phyloP scores from a whole-genome alignment of 2,329 filamentous ascomycete species.

The Claviceps monticola region DNA sequence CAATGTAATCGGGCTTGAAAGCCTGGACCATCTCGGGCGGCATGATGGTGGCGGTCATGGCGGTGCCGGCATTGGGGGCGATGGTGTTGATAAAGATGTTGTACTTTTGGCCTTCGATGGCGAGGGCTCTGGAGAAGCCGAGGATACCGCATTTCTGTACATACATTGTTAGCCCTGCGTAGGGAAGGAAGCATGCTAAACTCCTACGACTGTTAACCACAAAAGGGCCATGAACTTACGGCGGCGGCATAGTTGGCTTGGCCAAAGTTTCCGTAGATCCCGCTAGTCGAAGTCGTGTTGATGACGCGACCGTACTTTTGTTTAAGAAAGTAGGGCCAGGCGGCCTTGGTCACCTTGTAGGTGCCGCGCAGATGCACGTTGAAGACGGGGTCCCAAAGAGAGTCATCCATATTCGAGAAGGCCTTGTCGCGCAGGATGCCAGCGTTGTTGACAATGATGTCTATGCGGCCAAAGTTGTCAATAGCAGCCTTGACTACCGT shows the following conservation, averaged over 20 bases:
- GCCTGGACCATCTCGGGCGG: conserved; percentile 96
- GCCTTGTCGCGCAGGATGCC: conserved; percentile 97
- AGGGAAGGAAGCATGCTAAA: no score
- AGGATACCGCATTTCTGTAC: conserved; percentile 76
- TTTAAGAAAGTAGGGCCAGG: conserved; percentile 95
- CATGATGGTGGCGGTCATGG: conserved; percentile 87
- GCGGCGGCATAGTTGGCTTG: conserved; percentile 95
- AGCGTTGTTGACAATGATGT: conserved; percentile 95
- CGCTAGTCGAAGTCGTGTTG: conserved; percentile 93
- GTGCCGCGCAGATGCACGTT: conserved; percentile 88
- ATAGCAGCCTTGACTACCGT: conserved; percentile 84
- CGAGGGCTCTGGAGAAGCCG: conserved; percentile 85
- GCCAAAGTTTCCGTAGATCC: conserved; percentile 98
- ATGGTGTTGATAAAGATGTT: conserved; percentile 98
- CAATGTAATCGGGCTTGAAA: conserved; percentile 98
- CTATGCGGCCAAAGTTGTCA: conserved; percentile 82
- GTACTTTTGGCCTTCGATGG: conserved; percentile 88
- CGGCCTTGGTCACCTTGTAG: conserved; percentile 93
- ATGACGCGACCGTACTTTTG: conserved; percentile 96
- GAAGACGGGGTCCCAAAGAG: conserved; percentile 81
- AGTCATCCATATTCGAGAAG: conserved; percentile 94
- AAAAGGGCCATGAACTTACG: conserved; percentile 33
- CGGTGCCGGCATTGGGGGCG: conserved; percentile 89
- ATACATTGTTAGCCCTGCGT: no score
- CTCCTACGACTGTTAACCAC: no score